Base-by-base conservation (phyloP, 306 rosid genomes). In the Vicia faba region DNA sequence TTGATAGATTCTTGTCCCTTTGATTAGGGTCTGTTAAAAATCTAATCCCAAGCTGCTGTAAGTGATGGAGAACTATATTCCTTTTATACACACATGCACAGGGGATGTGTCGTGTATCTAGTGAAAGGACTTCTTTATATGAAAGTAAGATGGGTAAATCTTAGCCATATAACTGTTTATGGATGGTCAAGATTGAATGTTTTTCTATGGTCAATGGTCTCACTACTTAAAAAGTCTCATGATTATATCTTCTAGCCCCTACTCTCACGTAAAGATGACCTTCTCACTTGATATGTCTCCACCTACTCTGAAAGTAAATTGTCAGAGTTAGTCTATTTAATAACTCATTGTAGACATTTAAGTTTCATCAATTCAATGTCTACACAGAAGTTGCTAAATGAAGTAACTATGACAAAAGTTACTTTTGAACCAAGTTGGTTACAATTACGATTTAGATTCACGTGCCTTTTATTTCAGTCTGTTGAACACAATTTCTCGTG, bases 1-100 rank as follows among this genome's bases (percentile, higher is more conserved):
- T 70, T 49, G 72, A 53, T 66, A 41, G 43, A 46, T 75, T 72
- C 49, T 36, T 44, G 44, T 79, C 44, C 41, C 61, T 46, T 36
- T 39, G 41, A 68, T 54, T 49, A n/a, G 67, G 51, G 15, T 35
- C 43, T 41, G 35, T 64, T 41, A 63, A 73, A 65, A 60, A 49
- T 31, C 16, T 56, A 44, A 51, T 73, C 45, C 55, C 15, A 61
- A 45, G 39, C 54, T 65, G 5, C 39, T 29, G 50, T 29, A 19
- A 35, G 61, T 57, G 66, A 70, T 69, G 31, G 38, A 57, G 57
- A 20, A 38, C 43, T 29, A 40, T 48, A 20, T 48, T 11, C 7
- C 5, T 20, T 31, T 58, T 49, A 55, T 13, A 57, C 6, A 58
- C 19, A 61, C 13, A 31, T 3, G 10, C 63, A 57, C 20, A 28